These are phyloP conservation scores for Cyberlindnera americana DNA, from an alignment of 805 yeast genomes.

Conservation along the genomic window DNA sequence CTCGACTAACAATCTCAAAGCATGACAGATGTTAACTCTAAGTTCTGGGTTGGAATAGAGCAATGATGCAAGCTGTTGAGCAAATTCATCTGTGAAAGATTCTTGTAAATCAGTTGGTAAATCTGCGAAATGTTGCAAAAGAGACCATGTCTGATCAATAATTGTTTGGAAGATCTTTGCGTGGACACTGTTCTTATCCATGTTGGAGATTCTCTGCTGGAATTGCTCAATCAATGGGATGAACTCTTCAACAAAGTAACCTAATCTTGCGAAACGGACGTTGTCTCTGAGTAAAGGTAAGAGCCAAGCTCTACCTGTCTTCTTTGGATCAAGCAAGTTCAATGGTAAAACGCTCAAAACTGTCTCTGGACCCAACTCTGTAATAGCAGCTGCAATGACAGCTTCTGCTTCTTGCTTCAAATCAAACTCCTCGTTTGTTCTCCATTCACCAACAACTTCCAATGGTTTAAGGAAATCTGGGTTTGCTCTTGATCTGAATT, in stretches of 20 bases:
- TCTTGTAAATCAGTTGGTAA: constrained; percentile 69
- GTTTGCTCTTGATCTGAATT: constrained; percentile 60
- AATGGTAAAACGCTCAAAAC: constrained; percentile 75
- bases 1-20: constrained; percentile 73
- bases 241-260: constrained; percentile 58
- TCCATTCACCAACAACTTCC: constrained; percentile 77
- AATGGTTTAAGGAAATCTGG: constrained; percentile 69
- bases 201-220: constrained; percentile 40
- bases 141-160: constrained; percentile 88
- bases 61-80: constrained; percentile 66
- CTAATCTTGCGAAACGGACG: constrained; percentile 65
- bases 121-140: constrained; percentile 85
- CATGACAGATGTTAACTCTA: constrained; percentile 81
- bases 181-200: constrained; percentile 59
- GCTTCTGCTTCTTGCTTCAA: constrained; percentile 76
- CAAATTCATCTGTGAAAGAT: constrained; percentile 73
- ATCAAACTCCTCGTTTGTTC: constrained; percentile 66
- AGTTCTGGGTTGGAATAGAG: constrained; percentile 72
- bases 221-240: constrained; percentile 63
- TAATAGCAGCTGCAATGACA: constrained; percentile 74
- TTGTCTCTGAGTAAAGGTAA: constrained; percentile 88
- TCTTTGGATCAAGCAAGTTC: constrained; percentile 54
- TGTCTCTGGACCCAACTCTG: constrained; percentile 81
- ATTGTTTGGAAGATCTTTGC: constrained; percentile 79
- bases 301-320: constrained; percentile 93